Conservation (phyloP, 257 asterid species). For the Lithospermum erythrorhizon region DNA sequence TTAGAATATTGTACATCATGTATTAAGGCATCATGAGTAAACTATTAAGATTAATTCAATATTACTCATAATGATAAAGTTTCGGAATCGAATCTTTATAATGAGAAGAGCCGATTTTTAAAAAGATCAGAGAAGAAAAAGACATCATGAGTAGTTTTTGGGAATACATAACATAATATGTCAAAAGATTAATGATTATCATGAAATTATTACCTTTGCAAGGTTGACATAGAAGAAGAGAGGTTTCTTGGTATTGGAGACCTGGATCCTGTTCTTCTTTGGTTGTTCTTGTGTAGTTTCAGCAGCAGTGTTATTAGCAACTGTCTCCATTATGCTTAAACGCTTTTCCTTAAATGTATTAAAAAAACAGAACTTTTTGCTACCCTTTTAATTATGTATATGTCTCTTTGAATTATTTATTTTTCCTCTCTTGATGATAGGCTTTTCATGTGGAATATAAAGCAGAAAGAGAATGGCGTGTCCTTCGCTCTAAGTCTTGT, state of each 20-base stretch:
- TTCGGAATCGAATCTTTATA: too few relatives aligned
- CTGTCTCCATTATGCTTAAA: neutral
- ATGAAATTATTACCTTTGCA: slow-evolving; percentile 27
- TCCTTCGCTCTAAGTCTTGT: neutral
- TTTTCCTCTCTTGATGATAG: neutral
- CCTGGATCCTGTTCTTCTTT: slow-evolving; percentile 47
- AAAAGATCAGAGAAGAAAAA: too few relatives aligned
- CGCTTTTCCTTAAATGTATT: neutral
- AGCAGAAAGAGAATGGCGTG: neutral
- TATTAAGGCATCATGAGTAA: too few relatives aligned
- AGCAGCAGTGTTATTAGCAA: neutral
- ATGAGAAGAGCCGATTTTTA: too few relatives aligned
- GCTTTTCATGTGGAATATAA: neutral
- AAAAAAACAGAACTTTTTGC: neutral
- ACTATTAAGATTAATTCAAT: too few relatives aligned
- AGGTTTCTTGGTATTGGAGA: slow-evolving; percentile 52
- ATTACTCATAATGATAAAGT: too few relatives aligned
- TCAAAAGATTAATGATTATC: too few relatives aligned
- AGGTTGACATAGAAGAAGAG: slow-evolving; percentile 57
- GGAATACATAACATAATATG: neutral
- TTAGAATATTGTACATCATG: too few relatives aligned
- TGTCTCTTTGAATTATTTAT: neutral
- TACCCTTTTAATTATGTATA: neutral
- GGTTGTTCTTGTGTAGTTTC: neutral
- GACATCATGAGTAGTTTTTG: too few relatives aligned